Conservation (phyloP, 495 filamentous ascomycete species). For the Neurospora tetraspora region DNA sequence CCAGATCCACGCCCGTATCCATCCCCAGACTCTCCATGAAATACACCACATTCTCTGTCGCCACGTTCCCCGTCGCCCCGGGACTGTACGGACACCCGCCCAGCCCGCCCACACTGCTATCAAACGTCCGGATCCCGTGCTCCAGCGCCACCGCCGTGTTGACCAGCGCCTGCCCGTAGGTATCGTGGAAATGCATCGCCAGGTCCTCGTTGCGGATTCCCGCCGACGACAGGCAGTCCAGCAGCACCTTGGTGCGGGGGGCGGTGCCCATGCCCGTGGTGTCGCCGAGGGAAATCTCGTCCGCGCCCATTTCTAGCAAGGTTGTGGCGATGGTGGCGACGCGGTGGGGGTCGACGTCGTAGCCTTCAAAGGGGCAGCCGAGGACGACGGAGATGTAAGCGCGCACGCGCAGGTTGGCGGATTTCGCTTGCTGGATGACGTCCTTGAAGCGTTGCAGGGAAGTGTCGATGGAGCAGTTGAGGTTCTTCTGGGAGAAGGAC, state of each 20-base stretch:
- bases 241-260: conserved; percentile 60
- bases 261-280: conserved; percentile 96
- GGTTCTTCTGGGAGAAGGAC: conserved; percentile 80
- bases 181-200: conserved; percentile 94
- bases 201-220: conserved; percentile 72
- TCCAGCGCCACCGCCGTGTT: conserved; percentile 82
- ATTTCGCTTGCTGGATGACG: conserved; percentile 65
- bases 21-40: conserved; percentile 79
- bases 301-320: conserved; percentile 88
- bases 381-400: conserved; percentile 94
- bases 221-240: conserved; percentile 60
- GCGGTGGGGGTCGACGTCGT: conserved; percentile 61
- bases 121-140: conserved; percentile 81
- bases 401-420: conserved; percentile 57
- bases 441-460: conserved; percentile 67
- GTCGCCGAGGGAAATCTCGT: conserved; percentile 89
- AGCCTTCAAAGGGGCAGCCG: conserved; percentile 89
- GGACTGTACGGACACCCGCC: conserved; percentile 92
- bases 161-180: conserved; percentile 88
- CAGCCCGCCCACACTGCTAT: conserved; percentile 79
- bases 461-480: conserved; percentile 77
- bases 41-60: conserved; percentile 89
- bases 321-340: conserved; percentile 78
- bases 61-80: conserved; percentile 90
- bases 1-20: conserved; percentile 79